Evolutionary conservation across 306 rosid species (phyloP), one percentile per base, ranked within the genome.

Genomic region (Glycine tomentella): DNA sequence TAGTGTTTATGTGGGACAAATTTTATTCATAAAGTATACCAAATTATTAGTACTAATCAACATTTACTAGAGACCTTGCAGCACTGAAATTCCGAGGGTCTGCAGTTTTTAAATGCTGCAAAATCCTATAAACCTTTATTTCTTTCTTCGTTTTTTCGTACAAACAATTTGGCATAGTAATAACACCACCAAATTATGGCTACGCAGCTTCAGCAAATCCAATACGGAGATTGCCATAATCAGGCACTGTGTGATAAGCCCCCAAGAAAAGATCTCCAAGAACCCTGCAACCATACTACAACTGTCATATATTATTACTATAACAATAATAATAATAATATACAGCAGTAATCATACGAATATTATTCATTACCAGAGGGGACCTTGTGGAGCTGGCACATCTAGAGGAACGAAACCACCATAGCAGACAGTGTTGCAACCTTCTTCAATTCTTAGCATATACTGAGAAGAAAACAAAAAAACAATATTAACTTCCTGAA

Each of bases 371-470:
- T 89, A 92, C 94, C 94, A 90, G 12, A 92, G 82, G 78, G 97
- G 94, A 67, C 97, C 94, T 75, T 90, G 90, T 59, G 94, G 90
- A 31, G 93, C 65, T 82, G 92, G 94, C 84, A 90, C 93, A 84
- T 92, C 91, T 48, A 92, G 42, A 78, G 84, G 75, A 89, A 84
- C 88, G 87, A 92, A 90, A 78, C 94, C 91, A 0, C 88, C 88
- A 50, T 90, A 74, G 86, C 97, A 92, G 63, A 92, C 67, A 63
- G 82, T 78, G 7, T 88, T 70, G 56, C 78, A 80, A 6, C 78
- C 87, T 81, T 85, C 91, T 84, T 86, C 92, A 77, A 89, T 78
- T 86, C 86, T 87, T 20, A 92, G 83, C 64, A 86, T 72, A 78
- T 90, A 92, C 97, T 92, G 92, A 70, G 42, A 44, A 48, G 46